These are phyloP conservation scores for Linderniella brevidens DNA, from an alignment of 257 asterid genomes.

Conservation along the genomic window DNA sequence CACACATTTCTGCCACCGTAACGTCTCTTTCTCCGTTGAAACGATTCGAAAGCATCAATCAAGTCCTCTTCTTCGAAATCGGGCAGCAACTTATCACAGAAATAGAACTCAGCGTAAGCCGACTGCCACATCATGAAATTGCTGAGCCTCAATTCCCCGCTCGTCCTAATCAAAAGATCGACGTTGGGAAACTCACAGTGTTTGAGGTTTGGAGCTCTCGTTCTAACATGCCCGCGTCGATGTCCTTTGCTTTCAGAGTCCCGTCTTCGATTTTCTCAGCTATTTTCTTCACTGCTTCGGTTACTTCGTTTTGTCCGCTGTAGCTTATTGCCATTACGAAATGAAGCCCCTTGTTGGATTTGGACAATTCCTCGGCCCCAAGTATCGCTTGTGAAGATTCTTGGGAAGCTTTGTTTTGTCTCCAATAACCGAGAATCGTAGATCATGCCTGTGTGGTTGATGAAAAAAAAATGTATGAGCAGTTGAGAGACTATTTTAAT, in stretches of 20 bases:
- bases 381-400: background rate
- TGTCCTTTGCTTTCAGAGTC: constrained; percentile 2
- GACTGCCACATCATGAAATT: constrained; percentile 18
- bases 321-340: constrained; percentile 11
- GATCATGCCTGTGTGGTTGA: background rate
- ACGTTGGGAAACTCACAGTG: constrained; percentile 8
- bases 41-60: constrained; percentile 8
- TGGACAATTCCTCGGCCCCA: background rate
- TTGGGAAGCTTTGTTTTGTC: background rate
- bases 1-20: constrained; percentile 8
- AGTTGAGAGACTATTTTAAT: background rate
- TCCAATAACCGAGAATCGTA: background rate
- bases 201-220: constrained; percentile 6
- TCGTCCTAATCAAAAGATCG: constrained; percentile 15
- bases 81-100: constrained; percentile 8
- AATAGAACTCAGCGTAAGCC: constrained; percentile 14
- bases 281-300: constrained; percentile 11
- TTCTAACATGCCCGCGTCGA: constrained; percentile 2
- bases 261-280: constrained; percentile 11
- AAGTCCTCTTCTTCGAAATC: constrained; percentile 12
- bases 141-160: constrained; percentile 15
- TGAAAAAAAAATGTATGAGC: background rate
- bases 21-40: constrained; percentile 13
- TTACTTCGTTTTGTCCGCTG: constrained; percentile 12
- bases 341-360: constrained; percentile 6